phyloP scores from a whole-genome alignment of 768 basidiomycete genomes.

The Porphyrellus cyaneotinctus region DNA sequence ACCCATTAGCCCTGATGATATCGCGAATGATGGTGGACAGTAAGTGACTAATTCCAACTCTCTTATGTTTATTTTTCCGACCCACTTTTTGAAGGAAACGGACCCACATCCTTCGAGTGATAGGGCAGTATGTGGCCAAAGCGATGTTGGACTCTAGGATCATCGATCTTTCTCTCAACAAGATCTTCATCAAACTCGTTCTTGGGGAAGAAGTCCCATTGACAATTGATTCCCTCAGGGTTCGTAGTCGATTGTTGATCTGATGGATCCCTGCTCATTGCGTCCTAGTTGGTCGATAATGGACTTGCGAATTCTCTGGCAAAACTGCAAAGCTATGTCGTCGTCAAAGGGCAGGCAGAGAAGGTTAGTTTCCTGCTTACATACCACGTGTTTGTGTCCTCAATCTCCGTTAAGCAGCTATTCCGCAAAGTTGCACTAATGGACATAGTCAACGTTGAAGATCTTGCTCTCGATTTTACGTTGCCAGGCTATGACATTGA shows the following conservation, averaged over 20 bases:
- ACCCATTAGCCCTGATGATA: constrained; percentile 68
- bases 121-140: constrained; percentile 96
- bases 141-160: constrained; percentile 96
- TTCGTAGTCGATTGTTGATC: constrained; percentile 33
- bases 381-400: not conserved
- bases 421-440: constrained; percentile 53
- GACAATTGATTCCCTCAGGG: constrained; percentile 79
- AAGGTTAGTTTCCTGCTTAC: constrained; percentile 41
- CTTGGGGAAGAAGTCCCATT: constrained; percentile 84
- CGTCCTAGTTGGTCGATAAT: constrained; percentile 69
- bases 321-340: constrained; percentile 69
- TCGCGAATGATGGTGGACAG: constrained; percentile 71
- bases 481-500: constrained; percentile 95
- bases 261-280: constrained; percentile 5
- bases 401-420: constrained; percentile 34
- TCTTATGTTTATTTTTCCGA: not conserved
- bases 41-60: constrained; percentile 35
- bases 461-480: constrained; percentile 93
- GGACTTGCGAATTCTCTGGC: constrained; percentile 82
- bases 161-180: constrained; percentile 93
- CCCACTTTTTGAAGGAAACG: constrained; percentile 54
- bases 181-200: constrained; percentile 87
- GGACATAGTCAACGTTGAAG: constrained; percentile 69
- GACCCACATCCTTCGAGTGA: constrained; percentile 80
- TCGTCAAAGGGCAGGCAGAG: constrained; percentile 44